Evolutionary conservation across 2,329 filamentous ascomycete genomes (phyloP), one percentile per base, ranked within the genome.

Genomic region (Exophiala xenobiotica): DNA sequence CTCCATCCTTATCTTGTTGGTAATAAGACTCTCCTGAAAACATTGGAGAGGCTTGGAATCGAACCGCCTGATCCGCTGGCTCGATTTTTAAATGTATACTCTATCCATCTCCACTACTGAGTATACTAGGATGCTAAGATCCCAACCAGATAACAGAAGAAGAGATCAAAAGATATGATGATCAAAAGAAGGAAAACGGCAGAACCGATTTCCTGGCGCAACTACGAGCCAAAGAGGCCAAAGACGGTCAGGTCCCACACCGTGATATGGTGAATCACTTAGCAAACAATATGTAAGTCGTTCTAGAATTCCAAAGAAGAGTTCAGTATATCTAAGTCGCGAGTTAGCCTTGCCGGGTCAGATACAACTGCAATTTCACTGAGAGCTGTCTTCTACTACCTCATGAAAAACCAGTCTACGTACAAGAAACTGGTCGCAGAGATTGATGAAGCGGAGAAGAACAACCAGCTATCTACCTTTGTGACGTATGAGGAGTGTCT

Each of bases 341-440:
- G 27, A 8, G n/a, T 31, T 16, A 85, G 72, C 77, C 47, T 79
- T 87, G 88, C 88, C 0, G 87, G 87, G 3, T 86, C 81, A 1
- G 88, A 92, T 67, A 91, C 87, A 0, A 91, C 88, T 0, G 87
- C 85, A 24, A 90, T 90, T 62, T 81, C 79, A 3, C 75, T 90
- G 0, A 79, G 80, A 6, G 77, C 83, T 7, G 78, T 89, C 0
- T 89, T 91, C 62, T 91, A 90, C 69, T 85, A 82, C 66, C 70
- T 90, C 3, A 75, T 90, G 29, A 84, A 84, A 62, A 80, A 82
- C 60, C 83, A 82, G 4, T n/a, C 24, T 9, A 0, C 31, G 16
- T 52, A 55, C 35, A 16, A 49, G 40, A 55, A 49, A 26, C 38
- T 57, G 11, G 44, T 45, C 8, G 35, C 41, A 6, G 54, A 57